Evolutionary conservation across 495 filamentous ascomycete genomes (phyloP).

Genomic region (Chaetomium cochliodes): DNA sequence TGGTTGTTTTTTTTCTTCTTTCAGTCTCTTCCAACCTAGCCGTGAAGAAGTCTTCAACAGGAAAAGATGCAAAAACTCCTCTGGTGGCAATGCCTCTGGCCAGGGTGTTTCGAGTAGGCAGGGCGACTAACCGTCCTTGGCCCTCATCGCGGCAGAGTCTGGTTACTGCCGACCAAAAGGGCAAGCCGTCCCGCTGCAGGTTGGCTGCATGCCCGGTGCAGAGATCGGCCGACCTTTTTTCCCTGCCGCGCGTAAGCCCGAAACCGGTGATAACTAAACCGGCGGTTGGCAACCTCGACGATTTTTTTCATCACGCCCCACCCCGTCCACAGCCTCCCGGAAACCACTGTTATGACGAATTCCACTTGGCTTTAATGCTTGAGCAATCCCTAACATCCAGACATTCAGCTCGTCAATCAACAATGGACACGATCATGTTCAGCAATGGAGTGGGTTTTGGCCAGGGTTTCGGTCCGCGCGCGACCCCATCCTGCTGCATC

Average conservation of each 20-base stretch:
- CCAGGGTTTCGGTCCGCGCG: not conserved
- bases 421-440: not conserved
- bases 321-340: too few species aligned
- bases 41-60: too few species aligned
- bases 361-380: too few species aligned
- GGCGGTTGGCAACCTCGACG: too few species aligned
- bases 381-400: too few species aligned
- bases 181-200: constrained; percentile 6
- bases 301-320: too few species aligned
- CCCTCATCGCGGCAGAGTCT: not conserved
- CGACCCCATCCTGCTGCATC: not conserved
- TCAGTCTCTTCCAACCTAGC: too few species aligned
- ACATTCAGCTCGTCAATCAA: too few species aligned
- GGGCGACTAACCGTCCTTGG: not conserved
- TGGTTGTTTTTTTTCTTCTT: not conserved
- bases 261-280: not conserved
- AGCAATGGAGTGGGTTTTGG: not conserved
- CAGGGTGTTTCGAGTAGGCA: too few species aligned
- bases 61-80: too few species aligned
- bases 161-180: not conserved
- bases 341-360: too few species aligned
- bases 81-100: not conserved
- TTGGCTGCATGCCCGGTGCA: not conserved
- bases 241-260: not conserved
- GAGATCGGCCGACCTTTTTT: not conserved